A percentile compares a stretch with the other conserved stretches of the same genome.
These are phyloP conservation scores for Mortierella sp. DNA, from an alignment of 371 early-diverging fungal species.

Conservation along the genomic window DNA sequence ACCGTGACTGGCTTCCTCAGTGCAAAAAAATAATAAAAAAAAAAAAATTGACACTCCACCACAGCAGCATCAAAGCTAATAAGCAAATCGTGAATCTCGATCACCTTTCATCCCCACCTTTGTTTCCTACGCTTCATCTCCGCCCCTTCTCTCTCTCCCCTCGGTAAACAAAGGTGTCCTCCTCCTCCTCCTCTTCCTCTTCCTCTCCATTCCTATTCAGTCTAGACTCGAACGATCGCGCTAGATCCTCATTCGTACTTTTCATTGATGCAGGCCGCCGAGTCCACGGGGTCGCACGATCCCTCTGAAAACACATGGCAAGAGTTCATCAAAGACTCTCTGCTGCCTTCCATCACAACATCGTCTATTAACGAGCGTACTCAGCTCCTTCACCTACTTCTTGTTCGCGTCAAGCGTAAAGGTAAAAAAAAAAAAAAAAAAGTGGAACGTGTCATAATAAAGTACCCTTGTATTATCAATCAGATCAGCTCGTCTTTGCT, in stretches of 20 bases:
- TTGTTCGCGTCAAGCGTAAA: conserved; percentile 71
- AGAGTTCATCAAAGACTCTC: conserved; percentile 67
- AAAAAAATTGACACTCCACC: conserved; percentile 9
- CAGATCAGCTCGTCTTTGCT: not conserved
- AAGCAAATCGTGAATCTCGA: conserved; percentile 6
- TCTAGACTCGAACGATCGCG: not conserved
- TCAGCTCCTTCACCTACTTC: conserved; percentile 67
- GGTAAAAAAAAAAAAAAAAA: conserved; percentile 49
- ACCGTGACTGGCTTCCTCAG: not conserved
- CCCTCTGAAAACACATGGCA: conserved; percentile 67
- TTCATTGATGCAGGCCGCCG: conserved; percentile 36
- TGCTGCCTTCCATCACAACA: conserved; percentile 63
- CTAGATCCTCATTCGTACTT: not conserved
- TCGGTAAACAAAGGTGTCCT: conserved; percentile 13
- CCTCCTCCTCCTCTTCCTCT: not conserved
- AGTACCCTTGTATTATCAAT: not conserved
- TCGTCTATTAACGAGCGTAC: conserved; percentile 66
- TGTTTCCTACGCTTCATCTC: not conserved
- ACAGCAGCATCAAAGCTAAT: conserved; percentile 1
- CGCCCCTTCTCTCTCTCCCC: not conserved
- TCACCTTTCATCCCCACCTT: conserved; percentile 3
- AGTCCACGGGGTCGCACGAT: conserved; percentile 50
- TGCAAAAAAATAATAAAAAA: conserved; percentile 4
- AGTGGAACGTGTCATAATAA: not conserved
- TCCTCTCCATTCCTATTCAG: not conserved